Base-by-base conservation (phyloP, 345 rosid species). In the Acer saccharum region DNA sequence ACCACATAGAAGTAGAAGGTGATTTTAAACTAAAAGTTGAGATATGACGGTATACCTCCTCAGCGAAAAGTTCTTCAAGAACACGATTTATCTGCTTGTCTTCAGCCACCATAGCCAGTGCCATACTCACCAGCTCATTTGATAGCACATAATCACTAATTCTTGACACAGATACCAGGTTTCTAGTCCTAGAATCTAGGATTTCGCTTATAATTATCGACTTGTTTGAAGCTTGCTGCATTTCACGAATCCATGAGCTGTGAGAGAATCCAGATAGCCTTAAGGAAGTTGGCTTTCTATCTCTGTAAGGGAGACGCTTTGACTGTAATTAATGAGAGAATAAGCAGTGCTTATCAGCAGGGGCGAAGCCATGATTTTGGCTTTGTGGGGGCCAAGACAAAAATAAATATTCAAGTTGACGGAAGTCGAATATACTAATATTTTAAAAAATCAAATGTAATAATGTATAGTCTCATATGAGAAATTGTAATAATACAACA, bases 71-170 rank as follows among this genome's bases (percentile, higher is more conserved):
- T 77, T 91, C 98, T 84, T 95, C 94, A 0, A 93, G 92, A 69
- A 93, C 98, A 55, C 95, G 98, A 83, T 95, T 93, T 69, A 95
- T 95, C 86, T 95, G 98, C 82, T 91, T 91, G 89, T 95, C 97
- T 75, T 93, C 97, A 21, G 98, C 97, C 13, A 95, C 98, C 97
- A 91, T 93, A 10, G 98, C 98, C 21, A 95, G 86, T 65, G 98
- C 98, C 97, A 95, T 95, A 80, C 98, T 93, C 67, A 93, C 98
- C 69, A 95, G 83, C 82, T 91, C 97, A 81, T 95, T 91, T 18
- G 98, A 95, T 55, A 95, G 87, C 61, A 95, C 95, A 78, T 93
- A 95, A 80, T 93, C 98, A 66, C 98, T 93, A 85, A 95, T 95
- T 86, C 94, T 89, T 52, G 97, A 95, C 23, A 95, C 98, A 10